Evolutionary conservation across 768 basidiomycete genomes (phyloP).

Genomic region (Lyophyllum semitale): DNA sequence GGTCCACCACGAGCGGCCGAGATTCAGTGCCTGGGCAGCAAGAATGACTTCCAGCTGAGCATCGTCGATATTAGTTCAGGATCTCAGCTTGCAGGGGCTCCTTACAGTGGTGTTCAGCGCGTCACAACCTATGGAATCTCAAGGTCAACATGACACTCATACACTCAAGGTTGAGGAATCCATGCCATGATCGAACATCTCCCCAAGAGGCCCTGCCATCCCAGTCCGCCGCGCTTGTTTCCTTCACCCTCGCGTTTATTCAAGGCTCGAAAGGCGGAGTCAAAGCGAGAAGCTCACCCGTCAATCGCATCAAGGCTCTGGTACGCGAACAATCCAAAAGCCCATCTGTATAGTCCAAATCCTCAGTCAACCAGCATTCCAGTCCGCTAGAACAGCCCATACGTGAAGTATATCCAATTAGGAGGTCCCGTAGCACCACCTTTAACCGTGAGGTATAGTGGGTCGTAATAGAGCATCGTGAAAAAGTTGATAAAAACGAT

Average conservation of each 20-base stretch:
- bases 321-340: conserved; percentile 85
- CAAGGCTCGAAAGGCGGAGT: background rate
- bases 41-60: conserved; percentile 84
- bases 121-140: conserved; percentile 67
- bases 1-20: conserved; percentile 97
- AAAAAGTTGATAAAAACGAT: conserved; percentile 85
- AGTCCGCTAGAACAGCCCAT: conserved; percentile 25
- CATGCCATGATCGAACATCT: conserved; percentile 97
- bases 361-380: background rate
- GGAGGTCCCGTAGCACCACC: conserved; percentile 67
- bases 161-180: background rate
- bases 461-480: conserved; percentile 85
- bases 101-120: conserved; percentile 92
- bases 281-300: conserved; percentile 53
- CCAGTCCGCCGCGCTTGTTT: conserved; percentile 96
- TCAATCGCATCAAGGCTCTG: conserved; percentile 90
- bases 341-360: conserved; percentile 60
- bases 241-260: conserved; percentile 36
- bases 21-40: conserved; percentile 79
- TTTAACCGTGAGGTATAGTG: conserved; percentile 68
- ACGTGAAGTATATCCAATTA: conserved; percentile 91
- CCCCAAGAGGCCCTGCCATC: conserved; percentile 96
- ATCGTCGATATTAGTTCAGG: background rate
- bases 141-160: background rate
- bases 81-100: background rate